Percentiles rank a stretch among this genome's conserved stretches.
Evolutionary conservation across 768 basidiomycete species (phyloP).

Genomic region (Cystofilobasidium capitatum): DNA sequence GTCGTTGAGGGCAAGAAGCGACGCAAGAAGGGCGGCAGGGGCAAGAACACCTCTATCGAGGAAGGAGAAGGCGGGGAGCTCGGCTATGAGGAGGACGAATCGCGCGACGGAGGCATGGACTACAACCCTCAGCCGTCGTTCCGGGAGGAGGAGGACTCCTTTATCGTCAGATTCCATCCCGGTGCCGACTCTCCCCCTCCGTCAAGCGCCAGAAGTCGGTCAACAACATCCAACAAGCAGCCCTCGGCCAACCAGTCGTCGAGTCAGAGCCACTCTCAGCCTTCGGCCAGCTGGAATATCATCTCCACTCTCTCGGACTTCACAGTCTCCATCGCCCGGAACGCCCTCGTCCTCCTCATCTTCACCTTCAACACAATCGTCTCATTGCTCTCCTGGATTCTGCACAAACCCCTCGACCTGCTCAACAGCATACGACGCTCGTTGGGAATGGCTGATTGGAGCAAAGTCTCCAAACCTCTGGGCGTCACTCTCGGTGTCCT

Average conservation of each 20-base stretch:
- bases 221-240: neutral
- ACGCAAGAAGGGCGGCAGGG: conserved; percentile 43
- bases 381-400: neutral
- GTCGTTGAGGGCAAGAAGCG: conserved; percentile 20
- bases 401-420: neutral
- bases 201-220: conserved; percentile 7
- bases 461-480: neutral
- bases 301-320: neutral
- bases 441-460: conserved; percentile 9
- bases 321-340: neutral
- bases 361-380: conserved; percentile 3
- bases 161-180: conserved; percentile 7
- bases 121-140: neutral
- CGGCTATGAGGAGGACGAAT: conserved; percentile 24
- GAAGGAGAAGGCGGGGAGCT: conserved; percentile 29
- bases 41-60: conserved; percentile 26
- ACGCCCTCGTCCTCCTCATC: conserved; percentile 12
- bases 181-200: too few relatives aligned
- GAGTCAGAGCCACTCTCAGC: neutral
- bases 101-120: neutral
- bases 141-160: conserved; percentile 13
- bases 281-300: neutral
- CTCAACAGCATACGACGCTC: neutral
- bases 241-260: neutral
- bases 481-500: neutral